These are phyloP conservation scores for Clonostachys rosea DNA, from an alignment of 2,329 filamentous ascomycete species.

Conservation along the genomic window DNA sequence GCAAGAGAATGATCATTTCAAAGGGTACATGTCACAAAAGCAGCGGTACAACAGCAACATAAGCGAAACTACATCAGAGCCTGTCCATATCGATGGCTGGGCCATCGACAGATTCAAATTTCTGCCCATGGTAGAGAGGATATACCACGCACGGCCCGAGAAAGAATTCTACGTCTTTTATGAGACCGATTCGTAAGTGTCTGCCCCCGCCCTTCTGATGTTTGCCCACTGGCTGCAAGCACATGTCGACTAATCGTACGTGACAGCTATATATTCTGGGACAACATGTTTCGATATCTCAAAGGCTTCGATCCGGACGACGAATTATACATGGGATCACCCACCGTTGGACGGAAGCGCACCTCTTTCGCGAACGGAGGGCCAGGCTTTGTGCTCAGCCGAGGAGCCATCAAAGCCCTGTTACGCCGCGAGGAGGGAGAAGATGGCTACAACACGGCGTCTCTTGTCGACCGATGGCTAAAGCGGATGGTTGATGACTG, in stretches of 20 bases:
- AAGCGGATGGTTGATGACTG: constrained; percentile 38
- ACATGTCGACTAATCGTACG: too few relatives aligned
- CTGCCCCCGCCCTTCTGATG: too few relatives aligned
- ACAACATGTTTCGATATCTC: constrained; percentile 42
- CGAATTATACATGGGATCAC: constrained; percentile 43
- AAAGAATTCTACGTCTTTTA: constrained; percentile 52
- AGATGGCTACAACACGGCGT: constrained; percentile 23
- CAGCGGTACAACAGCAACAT: constrained; percentile 25
- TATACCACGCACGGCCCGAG: constrained; percentile 38
- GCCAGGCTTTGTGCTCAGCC: constrained; percentile 12
- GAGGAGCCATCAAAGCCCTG: constrained; percentile 13
- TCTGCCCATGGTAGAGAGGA: constrained; percentile 46
- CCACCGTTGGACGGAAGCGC: constrained; percentile 33
- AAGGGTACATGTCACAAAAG: constrained; percentile 32
- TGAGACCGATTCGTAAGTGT: constrained; percentile 30
- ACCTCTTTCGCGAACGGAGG: constrained; percentile 22
- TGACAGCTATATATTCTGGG: constrained; percentile 36
- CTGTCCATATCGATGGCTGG: constrained; percentile 35
- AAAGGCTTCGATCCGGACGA: constrained; percentile 37
- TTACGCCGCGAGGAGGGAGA: constrained; percentile 14
- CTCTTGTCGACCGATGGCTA: constrained; percentile 31
- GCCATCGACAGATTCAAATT: constrained; percentile 54
- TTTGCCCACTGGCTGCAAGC: too few relatives aligned
- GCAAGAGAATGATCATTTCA: constrained; percentile 26
- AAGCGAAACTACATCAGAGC: constrained; percentile 16